Evolutionary conservation across 73 alveolate species (phyloP).

Genomic region (Paramecium sonneborni): DNA sequence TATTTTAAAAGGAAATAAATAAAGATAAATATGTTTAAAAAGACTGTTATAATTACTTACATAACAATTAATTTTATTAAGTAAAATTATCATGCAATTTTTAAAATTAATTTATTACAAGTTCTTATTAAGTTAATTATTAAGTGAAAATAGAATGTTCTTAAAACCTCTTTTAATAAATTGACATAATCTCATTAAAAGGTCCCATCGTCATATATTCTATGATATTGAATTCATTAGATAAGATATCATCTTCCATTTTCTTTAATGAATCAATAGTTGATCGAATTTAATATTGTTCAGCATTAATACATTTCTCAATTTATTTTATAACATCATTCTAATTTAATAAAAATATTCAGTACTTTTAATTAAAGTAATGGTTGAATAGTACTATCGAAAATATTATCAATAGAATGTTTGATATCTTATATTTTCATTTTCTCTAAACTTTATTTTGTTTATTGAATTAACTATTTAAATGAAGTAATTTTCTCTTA

Average conservation of each 20-base stretch:
- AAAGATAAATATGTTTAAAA: slow-evolving; percentile 26
- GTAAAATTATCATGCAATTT: background rate
- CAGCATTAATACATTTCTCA: slow-evolving; percentile 56
- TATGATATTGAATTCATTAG: slow-evolving; percentile 34
- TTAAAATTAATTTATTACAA: background rate
- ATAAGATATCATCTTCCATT: slow-evolving; percentile 43
- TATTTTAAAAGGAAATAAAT: slow-evolving; percentile 21
- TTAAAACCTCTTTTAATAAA: slow-evolving; percentile 38
- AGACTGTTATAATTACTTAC: background rate
- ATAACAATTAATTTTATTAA: too few relatives aligned
- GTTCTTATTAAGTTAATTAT: background rate
- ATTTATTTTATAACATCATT: background rate
- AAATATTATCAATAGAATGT: background rate
- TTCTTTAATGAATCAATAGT: slow-evolving; percentile 6
- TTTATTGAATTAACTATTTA: background rate
- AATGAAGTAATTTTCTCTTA: background rate
- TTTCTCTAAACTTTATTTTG: background rate
- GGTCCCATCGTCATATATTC: slow-evolving; percentile 59
- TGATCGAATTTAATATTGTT: background rate
- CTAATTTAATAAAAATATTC: background rate
- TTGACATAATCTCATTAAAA: slow-evolving; percentile 31
- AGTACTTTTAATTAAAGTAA: background rate
- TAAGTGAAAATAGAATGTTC: slow-evolving; percentile 9
- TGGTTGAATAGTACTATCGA: slow-evolving; percentile 10
- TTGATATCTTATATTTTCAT: background rate